phyloP scores from a whole-genome alignment of 2,329 filamentous ascomycete species.

The Grosmannia huntii region DNA sequence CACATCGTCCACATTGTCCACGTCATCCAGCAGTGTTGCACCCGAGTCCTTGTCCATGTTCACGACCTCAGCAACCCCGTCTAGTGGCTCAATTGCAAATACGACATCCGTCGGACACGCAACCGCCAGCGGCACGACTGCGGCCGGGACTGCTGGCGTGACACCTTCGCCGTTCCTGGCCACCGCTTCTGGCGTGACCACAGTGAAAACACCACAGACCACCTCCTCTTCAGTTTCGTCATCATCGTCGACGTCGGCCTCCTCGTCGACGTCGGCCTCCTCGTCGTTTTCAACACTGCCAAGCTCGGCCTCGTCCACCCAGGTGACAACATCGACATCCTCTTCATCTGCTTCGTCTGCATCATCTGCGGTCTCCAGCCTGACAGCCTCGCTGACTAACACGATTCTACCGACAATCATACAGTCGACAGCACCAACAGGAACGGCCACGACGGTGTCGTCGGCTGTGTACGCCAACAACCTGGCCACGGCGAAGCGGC shows the following conservation, averaged over 20 bases:
- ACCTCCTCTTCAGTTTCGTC: not conserved
- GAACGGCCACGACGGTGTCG: slow-evolving; percentile 25
- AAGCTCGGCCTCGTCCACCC: slow-evolving; percentile 18
- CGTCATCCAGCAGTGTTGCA: not conserved
- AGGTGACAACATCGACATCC: slow-evolving; percentile 6
- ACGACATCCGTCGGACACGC: not conserved
- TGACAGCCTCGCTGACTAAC: slow-evolving; percentile 19
- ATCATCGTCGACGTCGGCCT: not conserved
- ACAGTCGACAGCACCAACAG: slow-evolving; percentile 17
- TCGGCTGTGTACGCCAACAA: slow-evolving; percentile 30
- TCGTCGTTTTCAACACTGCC: not conserved
- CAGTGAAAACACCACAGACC: not conserved
- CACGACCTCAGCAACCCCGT: not conserved
- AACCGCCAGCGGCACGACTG: not conserved
- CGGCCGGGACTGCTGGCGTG: not conserved
- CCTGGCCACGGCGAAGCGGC: slow-evolving; percentile 27
- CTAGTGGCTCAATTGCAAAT: not conserved
- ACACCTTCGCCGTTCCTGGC: not conserved
- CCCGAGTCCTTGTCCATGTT: not conserved
- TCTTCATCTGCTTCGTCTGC: not conserved
- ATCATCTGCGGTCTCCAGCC: slow-evolving; percentile 18
- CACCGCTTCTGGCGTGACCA: not conserved
- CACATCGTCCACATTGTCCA: not conserved
- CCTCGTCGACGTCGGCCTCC: not conserved
- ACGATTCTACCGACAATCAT: slow-evolving; percentile 28